Percentiles rank a stretch among this genome's conserved stretches.
Evolutionary conservation across 2,329 filamentous ascomycete genomes (phyloP).

Genomic region (Cryphonectria carpinicola): DNA sequence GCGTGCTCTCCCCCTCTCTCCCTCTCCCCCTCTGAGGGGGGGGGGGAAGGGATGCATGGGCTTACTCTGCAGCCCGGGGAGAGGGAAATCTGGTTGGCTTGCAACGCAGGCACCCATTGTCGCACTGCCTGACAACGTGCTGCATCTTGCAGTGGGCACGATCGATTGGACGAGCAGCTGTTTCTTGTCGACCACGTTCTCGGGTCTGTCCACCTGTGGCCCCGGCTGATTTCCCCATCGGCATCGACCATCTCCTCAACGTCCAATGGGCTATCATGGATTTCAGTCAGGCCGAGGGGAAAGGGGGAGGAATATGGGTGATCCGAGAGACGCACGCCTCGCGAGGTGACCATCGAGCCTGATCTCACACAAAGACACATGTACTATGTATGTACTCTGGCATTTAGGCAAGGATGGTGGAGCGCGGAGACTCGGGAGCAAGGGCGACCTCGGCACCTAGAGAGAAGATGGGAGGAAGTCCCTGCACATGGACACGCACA

Average conservation of each 20-base stretch:
- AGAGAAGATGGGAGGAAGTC: not conserved
- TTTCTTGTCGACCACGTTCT: not conserved
- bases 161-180: not conserved
- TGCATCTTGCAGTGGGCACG: constrained; percentile 26
- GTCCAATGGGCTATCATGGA: not conserved
- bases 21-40: too few relatives aligned
- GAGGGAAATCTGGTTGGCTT: not conserved
- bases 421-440: constrained; percentile 1
- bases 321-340: not conserved
- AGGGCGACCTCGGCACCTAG: not conserved
- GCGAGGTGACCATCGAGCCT: not conserved
- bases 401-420: not conserved
- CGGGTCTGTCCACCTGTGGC: not conserved
- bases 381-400: not conserved
- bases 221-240: not conserved
- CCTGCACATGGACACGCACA: not conserved
- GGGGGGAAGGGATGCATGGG: not conserved
- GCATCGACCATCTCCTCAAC: not conserved
- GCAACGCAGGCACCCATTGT: constrained; percentile 17
- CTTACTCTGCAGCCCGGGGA: not conserved
- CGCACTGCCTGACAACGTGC: constrained; percentile 19
- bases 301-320: not conserved
- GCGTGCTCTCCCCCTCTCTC: not conserved
- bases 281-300: not conserved
- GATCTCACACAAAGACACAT: not conserved